Base-by-base conservation (phyloP, 768 basidiomycete genomes). In the Rhizopogon vinicolor region DNA sequence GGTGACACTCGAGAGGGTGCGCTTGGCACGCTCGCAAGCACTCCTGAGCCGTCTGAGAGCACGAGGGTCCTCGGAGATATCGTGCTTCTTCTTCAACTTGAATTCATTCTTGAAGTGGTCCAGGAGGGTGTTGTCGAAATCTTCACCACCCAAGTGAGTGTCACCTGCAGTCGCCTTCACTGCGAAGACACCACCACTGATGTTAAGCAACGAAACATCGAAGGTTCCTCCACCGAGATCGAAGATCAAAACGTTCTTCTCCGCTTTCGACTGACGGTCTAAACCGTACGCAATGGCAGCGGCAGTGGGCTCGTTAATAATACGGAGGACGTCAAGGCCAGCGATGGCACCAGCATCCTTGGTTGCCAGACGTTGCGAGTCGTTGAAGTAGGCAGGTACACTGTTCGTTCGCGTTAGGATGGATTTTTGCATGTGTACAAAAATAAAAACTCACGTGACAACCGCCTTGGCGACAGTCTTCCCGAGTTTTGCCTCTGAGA, bases 21-120 rank as follows among this genome's bases (percentile, higher is more conserved):
- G 84, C 88, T 99, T 99, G 59, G 97, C 97, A 80, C 97, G 94
- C 76, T 99, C 97, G 77, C 97, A 99, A 62, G 97, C 97, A 66
- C 90, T 93, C 62, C 94, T 84, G 68, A 99, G 82, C 72, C 97
- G 93, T 62, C 97, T 85, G 63, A 98, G 85, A 59, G 97, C 97
- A 79, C 97, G 93, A 58, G 97, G 81, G 77, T 99, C 96, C 46
- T 91, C 92, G 41, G 93, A 93, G 74, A 99, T 94, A 73, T 99
- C 97, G 69, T 87, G 85, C 79, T 98, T 96, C 68, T 88, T 85
- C 83, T 98, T 98, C 66, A 83, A 82, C 84, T 96, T 92, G 87
- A 99, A 99, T 79, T 99, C 97, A 73, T 89, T 90, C 85, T 96
- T 96, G 90, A 99, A 98, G 83, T 95, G 91, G 52, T 99, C 93